Base-by-base conservation (phyloP, 2,329 filamentous ascomycete species). In the Monosporascus ibericus region DNA sequence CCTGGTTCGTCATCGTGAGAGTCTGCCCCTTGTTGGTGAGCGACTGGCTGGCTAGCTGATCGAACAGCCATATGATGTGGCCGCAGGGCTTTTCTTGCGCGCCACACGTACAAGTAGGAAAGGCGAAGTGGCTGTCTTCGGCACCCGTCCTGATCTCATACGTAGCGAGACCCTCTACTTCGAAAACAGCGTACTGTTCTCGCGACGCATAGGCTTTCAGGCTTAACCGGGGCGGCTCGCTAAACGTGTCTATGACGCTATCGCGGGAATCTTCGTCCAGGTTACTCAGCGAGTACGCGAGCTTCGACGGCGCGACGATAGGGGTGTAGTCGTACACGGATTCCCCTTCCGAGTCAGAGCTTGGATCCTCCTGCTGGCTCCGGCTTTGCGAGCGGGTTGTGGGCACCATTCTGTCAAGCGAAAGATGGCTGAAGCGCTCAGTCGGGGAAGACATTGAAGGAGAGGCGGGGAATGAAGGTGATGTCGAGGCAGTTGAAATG, bases 31-130 rank as follows among this genome's bases (percentile, higher is more conserved):
- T 68, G 40, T 70, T 64, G 54, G 74, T 74, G 4, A 77, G 61
- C 3, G 74, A 72, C 59, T 80, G 73, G 49, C 73, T 74, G 20
- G 75, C 69, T 30, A 82, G 70, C 59, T 74, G 74, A 63, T 82
- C 79, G 47, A 80, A 71, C 15, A 82, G 69, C 78, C 78, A 81
- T 27, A 82, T 63, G 30, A 79, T 65, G 54, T 82, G 80, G 11
- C 72, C 69, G 60, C 79, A 82, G 0, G 75, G 75, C 55, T n/a
- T 54, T 59, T 58, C 55, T 52, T 53, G 44, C 59, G 63, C 58
- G 50, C 53, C 55, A 53, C 62, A 58, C 15, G 54, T 61, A 54
- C 79, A 81, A 27, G 74, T 76, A 65, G 79, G 71, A 1, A 60
- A 61, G 2, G 74, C 66, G 47, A 69, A 71, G 36, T 62, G 70